phyloP scores from a whole-genome alignment of 805 yeast species.

The Candida berthetii region DNA sequence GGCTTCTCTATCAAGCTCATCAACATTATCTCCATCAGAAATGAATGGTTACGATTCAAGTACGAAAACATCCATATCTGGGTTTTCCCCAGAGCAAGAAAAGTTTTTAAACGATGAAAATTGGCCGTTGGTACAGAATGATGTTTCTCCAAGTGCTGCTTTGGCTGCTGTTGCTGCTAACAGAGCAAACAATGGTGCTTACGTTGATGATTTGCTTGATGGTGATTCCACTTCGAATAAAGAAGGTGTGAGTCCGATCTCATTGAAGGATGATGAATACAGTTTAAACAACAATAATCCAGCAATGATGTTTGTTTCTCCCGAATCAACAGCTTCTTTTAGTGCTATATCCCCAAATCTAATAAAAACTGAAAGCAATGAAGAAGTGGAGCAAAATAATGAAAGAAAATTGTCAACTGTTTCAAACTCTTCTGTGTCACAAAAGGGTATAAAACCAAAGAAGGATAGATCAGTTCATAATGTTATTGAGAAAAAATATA shows the following conservation, averaged over 20 bases:
- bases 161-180: neutral
- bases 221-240: neutral
- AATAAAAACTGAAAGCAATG: neutral
- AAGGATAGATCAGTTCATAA: constrained; percentile 63
- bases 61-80: constrained; percentile 14
- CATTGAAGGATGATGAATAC: neutral
- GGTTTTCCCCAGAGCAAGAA: constrained; percentile 13
- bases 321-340: neutral
- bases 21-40: constrained; percentile 5
- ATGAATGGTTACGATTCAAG: constrained; percentile 1
- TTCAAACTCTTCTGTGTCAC: neutral
- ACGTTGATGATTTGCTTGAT: neutral
- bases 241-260: neutral
- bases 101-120: constrained; percentile 5
- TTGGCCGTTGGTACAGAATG: neutral
- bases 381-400: too few relatives aligned
- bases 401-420: neutral
- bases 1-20: constrained; percentile 17
- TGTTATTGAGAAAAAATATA: constrained; percentile 74
- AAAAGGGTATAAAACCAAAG: constrained; percentile 35
- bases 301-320: neutral
- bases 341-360: neutral
- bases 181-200: neutral
- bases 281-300: neutral
- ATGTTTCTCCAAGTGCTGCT: neutral